phyloP scores from a whole-genome alignment of 1,284 basidiomycete species.

The Uromyces viciae-fabae region DNA sequence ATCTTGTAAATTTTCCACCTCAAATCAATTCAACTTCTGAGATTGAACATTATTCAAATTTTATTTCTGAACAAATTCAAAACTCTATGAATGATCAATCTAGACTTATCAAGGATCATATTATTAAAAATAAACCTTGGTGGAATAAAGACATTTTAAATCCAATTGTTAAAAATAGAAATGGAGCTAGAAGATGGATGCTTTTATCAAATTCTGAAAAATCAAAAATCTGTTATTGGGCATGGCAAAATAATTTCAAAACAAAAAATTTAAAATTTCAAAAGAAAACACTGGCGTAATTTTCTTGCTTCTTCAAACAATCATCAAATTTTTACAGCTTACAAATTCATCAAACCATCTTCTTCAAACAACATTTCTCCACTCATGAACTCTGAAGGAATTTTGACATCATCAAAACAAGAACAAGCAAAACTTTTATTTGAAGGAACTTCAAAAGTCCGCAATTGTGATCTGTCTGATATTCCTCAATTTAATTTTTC shows the following conservation, averaged over 20 bases:
- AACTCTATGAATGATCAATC: not conserved
- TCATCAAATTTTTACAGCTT: conserved; percentile 1
- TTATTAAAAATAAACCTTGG: not conserved
- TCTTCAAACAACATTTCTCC: not conserved
- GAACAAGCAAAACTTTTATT: conserved; percentile 5
- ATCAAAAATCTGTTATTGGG: not conserved
- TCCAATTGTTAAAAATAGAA: not conserved
- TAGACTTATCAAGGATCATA: not conserved
- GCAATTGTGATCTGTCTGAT: not conserved
- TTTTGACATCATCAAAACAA: not conserved
- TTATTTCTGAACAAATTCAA: not conserved
- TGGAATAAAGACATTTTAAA: not conserved
- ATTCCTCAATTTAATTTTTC: not conserved
- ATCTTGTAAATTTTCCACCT: not conserved
- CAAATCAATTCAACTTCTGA: too few species aligned
- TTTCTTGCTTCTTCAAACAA: conserved; percentile 1
- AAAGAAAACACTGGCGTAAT: conserved; percentile 11
- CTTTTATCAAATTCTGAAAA: not conserved
- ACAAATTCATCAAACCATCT: not conserved
- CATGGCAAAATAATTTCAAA: conserved; percentile 1
- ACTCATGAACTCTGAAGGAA: not conserved
- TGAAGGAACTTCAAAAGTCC: not conserved
- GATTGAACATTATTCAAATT: too few species aligned
- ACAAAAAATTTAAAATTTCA: not conserved
- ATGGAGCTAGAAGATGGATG: conserved; percentile 5